Percentiles rank a stretch among this genome's conserved stretches.
Evolutionary conservation across 2,329 filamentous ascomycete species (phyloP).

Genomic region (Calonectria multiphialidica): DNA sequence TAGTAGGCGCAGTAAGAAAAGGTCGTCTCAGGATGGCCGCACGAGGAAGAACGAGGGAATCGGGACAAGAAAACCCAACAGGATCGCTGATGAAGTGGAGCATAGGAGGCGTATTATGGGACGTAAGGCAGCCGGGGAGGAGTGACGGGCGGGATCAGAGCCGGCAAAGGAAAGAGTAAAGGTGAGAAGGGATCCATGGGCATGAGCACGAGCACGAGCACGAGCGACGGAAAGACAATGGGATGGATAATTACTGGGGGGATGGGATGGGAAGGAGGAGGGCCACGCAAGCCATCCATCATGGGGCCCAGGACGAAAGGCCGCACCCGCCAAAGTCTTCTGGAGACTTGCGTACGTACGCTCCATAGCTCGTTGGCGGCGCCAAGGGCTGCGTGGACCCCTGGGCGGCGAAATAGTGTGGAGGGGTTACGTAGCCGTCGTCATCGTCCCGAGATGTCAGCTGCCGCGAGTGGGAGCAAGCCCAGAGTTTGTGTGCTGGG

Average conservation of each 20-base stretch:
- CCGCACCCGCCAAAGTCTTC: conserved; percentile 15
- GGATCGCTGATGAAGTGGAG: conserved; percentile 35
- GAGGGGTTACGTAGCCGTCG: conserved; percentile 20
- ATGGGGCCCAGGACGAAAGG: conserved; percentile 17
- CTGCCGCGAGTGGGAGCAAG: not conserved
- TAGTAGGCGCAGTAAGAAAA: conserved; percentile 31
- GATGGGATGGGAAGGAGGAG: conserved; percentile 19
- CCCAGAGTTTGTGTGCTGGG: conserved; percentile 3
- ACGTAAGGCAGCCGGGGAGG: conserved; percentile 17
- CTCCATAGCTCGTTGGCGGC: conserved; percentile 4
- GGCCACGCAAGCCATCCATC: conserved; percentile 27
- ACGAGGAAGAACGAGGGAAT: conserved; percentile 32
- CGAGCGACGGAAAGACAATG: conserved; percentile 12
- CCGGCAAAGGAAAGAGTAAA: conserved; percentile 9
- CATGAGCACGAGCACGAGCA: conserved; percentile 1
- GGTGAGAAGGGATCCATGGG: conserved; percentile 1
- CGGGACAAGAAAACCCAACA: conserved; percentile 28
- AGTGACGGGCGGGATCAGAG: conserved; percentile 10
- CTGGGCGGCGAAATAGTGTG: conserved; percentile 3
- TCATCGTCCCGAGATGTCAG: not conserved
- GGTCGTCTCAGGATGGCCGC: conserved; percentile 32
- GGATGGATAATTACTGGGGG: conserved; percentile 3
- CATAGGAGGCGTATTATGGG: conserved; percentile 28
- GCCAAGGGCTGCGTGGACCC: conserved; percentile 7
- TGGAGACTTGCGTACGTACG: conserved; percentile 18